phyloP scores from a whole-genome alignment of 78 protist genomes.

The Dictyostelium discoideum region DNA sequence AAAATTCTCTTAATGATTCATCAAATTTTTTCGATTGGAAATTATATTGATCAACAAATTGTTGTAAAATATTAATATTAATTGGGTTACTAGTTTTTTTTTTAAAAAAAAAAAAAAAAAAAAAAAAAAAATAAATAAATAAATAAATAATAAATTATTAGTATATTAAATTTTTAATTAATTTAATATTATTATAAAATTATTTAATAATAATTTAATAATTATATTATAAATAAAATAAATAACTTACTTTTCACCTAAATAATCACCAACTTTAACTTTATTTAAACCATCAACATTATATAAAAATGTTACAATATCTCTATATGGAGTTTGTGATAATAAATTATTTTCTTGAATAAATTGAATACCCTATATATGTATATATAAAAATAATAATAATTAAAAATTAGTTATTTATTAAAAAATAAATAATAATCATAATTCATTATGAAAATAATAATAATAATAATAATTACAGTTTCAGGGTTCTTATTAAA shows the following conservation, averaged over 20 bases:
- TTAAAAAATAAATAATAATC: background rate
- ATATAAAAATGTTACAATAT: conserved; percentile 36
- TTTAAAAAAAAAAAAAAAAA: background rate
- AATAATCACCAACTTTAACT: conserved; percentile 59
- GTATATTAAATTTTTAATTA: no score
- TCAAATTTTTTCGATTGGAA: conserved; percentile 74
- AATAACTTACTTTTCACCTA: conserved; percentile 55
- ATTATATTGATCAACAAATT: conserved; percentile 51
- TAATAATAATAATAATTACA: background rate
- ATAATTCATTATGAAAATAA: background rate
- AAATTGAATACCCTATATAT: conserved; percentile 28
- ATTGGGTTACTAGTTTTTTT: background rate
- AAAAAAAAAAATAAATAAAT: no score
- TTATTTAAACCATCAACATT: conserved; percentile 57
- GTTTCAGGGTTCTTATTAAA: conserved; percentile 65
- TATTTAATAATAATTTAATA: no score
- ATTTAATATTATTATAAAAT: no score
- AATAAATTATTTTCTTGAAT: conserved; percentile 50
- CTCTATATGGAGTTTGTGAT: conserved; percentile 1
- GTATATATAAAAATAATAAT: background rate
- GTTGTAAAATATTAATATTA: conserved; percentile 20
- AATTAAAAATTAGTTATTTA: background rate
- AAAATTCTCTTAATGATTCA: conserved; percentile 91
- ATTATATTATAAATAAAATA: no score
- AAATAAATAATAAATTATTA: no score